These are phyloP conservation scores for Liriodendron chinense DNA, from an alignment of 164 flowering plant species.

Conservation along the genomic window DNA sequence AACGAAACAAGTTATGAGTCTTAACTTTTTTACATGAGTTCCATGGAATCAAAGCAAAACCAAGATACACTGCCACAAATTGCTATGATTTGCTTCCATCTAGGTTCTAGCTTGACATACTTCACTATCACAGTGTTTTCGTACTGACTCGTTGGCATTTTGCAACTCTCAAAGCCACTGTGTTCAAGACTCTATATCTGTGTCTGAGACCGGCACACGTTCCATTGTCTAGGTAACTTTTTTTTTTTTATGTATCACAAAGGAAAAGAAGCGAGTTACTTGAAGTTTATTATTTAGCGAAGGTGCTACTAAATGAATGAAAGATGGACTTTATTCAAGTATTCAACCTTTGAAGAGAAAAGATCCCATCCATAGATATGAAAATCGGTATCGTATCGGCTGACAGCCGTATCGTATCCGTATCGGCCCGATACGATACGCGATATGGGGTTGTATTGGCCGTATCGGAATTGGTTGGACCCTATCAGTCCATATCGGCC, in stretches of 20 bases:
- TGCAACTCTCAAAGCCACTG: too few relatives aligned
- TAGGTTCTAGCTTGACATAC: not conserved
- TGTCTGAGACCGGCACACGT: not conserved
- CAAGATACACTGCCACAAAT: not conserved
- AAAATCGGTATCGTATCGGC: too few relatives aligned
- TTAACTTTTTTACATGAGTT: conserved; percentile 1
- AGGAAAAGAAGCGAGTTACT: not conserved
- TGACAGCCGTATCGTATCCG: too few relatives aligned
- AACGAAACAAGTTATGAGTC: not conserved
- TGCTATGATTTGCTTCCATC: not conserved
- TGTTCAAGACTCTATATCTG: not conserved
- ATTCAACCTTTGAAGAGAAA: not conserved
- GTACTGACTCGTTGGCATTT: too few relatives aligned
- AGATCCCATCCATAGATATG: not conserved
- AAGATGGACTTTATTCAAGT: not conserved
- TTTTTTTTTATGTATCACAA: not conserved
- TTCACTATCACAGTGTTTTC: not conserved
- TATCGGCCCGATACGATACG: too few relatives aligned
- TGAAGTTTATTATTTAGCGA: not conserved
- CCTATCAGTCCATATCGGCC: too few relatives aligned
- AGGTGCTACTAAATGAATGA: not conserved
- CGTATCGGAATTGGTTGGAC: too few relatives aligned
- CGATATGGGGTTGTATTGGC: too few relatives aligned
- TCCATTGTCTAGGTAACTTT: not conserved
- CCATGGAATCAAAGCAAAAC: not conserved